phyloP scores from a whole-genome alignment of 2,329 filamentous ascomycete genomes.

The Curvularia spicifera region DNA sequence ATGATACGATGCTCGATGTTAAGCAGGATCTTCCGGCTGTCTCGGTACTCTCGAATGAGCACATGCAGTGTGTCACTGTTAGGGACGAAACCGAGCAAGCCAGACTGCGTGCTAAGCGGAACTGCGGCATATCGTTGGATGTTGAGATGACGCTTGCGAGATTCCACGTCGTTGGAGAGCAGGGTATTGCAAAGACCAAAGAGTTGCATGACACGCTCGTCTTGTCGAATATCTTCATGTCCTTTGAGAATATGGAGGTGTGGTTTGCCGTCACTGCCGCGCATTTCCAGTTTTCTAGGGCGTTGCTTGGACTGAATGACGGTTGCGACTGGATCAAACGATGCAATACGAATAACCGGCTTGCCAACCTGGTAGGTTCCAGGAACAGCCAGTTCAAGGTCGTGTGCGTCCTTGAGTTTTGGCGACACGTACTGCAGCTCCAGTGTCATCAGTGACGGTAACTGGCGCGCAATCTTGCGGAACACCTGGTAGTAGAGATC shows the following conservation, averaged over 20 bases:
- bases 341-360: constrained; percentile 82
- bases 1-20: constrained; percentile 99
- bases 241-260: constrained; percentile 95
- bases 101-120: constrained; percentile 93
- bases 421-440: constrained; percentile 98
- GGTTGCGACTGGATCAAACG: constrained; percentile 86
- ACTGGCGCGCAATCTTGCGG: constrained; percentile 89
- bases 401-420: constrained; percentile 81
- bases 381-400: constrained; percentile 92
- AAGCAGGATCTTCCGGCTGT: constrained; percentile 93
- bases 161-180: constrained; percentile 90
- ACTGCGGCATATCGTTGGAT: constrained; percentile 98
- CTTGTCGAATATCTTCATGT: constrained; percentile 98
- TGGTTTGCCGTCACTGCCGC: constrained; percentile 84
- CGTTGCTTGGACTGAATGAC: constrained; percentile 98
- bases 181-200: constrained; percentile 98
- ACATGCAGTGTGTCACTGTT: constrained; percentile 98
- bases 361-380: constrained; percentile 86
- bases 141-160: constrained; percentile 94
- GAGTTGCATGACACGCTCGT: constrained; percentile 99
- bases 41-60: constrained; percentile 95
- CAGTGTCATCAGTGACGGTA: constrained; percentile 89
- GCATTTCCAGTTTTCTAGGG: constrained; percentile 84
- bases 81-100: constrained; percentile 92
- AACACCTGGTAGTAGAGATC: constrained; percentile 99